Evolutionary conservation across 768 basidiomycete species (phyloP), one percentile per base, ranked within the genome.

Genomic region (Lepiota subincarnata): DNA sequence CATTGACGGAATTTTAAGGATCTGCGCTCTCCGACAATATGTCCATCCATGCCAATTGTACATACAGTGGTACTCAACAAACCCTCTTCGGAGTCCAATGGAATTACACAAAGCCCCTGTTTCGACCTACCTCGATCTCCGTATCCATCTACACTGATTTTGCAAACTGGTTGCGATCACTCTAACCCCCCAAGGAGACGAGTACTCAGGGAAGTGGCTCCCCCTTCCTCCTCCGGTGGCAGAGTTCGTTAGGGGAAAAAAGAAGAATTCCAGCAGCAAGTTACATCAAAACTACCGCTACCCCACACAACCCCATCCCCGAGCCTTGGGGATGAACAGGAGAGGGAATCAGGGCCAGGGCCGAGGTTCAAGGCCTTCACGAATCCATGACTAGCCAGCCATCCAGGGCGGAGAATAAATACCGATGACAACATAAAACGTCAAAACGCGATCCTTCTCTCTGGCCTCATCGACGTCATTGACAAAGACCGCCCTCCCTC

Each of bases 91-190:
- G 13, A 54, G 57, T 14, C 59, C 57, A 24, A 55, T 50, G 43
- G 62, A 61, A 26, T 59, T 73, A 5, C n/a, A 57, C 60, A 14
- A 68, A 65, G 31, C 64, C 72, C 0, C 56, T 73, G 14, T 24
- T n/a, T 58, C 62, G 1, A 58, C 65, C 1, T 75, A 70, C 54
- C 74, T 36, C 70, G 74, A 10, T 76, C 76, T 0, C 75, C 75
- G 0, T 77, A 73, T 50, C 74, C 73, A 1, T 69, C 70, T 13
- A 69, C 70, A 1, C 64, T 69, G 6, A 45, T 68, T 38, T 61
- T 63, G 2, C 62, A 66, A n/a, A 41, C 55, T 18, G 55, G 57
- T 28, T 44, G 50, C 22, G 55, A 48, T 14, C 26, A 35, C 20
- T 49, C 28, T 50, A 57, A 24, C 24, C 5, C 24, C 34, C 22